Base-by-base conservation (phyloP, 257 asterid genomes). In the Capsicum rhomboideum region DNA sequence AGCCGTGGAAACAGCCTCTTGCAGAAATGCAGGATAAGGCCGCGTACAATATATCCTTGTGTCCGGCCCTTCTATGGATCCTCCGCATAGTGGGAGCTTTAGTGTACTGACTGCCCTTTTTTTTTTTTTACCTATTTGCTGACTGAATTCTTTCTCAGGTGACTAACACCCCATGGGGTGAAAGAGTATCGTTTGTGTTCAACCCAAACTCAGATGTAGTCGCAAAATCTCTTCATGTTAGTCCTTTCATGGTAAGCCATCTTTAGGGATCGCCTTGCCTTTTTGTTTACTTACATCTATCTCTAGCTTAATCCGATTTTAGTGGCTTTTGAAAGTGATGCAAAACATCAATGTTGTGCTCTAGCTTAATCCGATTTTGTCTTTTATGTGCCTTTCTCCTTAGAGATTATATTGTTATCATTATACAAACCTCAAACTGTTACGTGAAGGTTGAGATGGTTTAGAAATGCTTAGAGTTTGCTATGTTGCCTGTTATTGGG, bases 131-230 rank as follows among this genome's bases (percentile, higher is more conserved):
- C 6, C 42, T 46, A 46, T 74, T 85, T 82, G 55, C 84, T 84
- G 34, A 86, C 74, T 59, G 69, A 44, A 44, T 18, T 46, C 42
- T 79, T 63, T 84, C 89, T 87, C 91, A 94, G 98, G 98, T 96
- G 66, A 96, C 99, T 37, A 94, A 96, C 84, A 93, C 98, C 16
- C 99, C 99, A 31, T 96, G 99, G 99, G 97, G 98, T 79, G 99
- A 96, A 93, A 89, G 97, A 79, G 98, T 91, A 63, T 86, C 88
- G n/a, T 96, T 96, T 88, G 54, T 94, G 68, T 96, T 96, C 88
- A 86, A 93, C 85, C 99, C 98, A 56, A 89, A 90, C 79, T 91
- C 97, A 14, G 98, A 94, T 89, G 80, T 89, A 82, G 98, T 94
- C 78, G 98, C 98, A 54, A 96, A 96, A 86, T 92, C 98, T 82